These are phyloP conservation scores for Eucalyptus sp. DNA, from an alignment of 345 rosid genomes.

Conservation along the genomic window DNA sequence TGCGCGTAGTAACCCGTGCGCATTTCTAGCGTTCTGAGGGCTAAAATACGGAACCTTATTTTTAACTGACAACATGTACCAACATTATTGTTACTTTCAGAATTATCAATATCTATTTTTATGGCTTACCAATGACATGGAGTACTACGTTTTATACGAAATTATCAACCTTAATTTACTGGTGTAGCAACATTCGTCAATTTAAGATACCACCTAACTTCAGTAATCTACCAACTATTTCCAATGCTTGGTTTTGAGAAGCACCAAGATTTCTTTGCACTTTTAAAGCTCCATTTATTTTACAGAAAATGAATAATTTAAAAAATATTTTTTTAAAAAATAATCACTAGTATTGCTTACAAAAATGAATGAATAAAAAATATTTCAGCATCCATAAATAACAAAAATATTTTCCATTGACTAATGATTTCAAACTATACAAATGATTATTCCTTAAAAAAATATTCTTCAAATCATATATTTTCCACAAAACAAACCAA, in stretches of 20 bases:
- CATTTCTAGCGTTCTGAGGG: not conserved
- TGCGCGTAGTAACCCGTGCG: not conserved
- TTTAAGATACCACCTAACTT: not conserved
- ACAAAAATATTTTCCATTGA: not conserved
- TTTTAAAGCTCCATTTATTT: not conserved
- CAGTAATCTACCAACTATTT: not conserved
- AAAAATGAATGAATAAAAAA: not conserved
- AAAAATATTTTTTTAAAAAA: too few relatives aligned
- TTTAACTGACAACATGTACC: not conserved
- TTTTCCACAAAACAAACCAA: too few relatives aligned
- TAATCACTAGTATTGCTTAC: not conserved
- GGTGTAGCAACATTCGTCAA: not conserved
- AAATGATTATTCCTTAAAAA: too few relatives aligned
- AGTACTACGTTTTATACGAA: not conserved
- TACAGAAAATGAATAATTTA: not conserved
- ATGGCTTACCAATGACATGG: not conserved
- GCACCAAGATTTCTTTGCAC: not conserved
- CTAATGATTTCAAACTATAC: not conserved
- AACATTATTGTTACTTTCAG: not conserved
- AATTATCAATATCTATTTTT: not conserved
- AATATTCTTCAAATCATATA: not conserved
- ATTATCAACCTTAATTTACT: not conserved
- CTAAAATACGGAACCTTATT: not conserved
- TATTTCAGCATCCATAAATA: not conserved
- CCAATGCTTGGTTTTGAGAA: not conserved